Evolutionary conservation across 345 rosid species (phyloP).

Genomic region (sweet orange (Citrus sinensis)): DNA sequence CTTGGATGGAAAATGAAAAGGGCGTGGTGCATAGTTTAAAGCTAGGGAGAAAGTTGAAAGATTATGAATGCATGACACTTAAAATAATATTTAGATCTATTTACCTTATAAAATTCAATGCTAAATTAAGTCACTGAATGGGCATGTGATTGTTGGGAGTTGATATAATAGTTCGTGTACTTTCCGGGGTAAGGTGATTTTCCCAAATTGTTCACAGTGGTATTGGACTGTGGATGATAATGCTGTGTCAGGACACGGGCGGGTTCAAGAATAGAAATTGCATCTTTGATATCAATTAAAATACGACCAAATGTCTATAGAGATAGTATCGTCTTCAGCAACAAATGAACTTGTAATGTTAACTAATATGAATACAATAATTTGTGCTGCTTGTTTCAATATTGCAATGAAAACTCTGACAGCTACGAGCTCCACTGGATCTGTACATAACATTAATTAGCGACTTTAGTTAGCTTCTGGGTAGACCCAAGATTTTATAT

Average conservation of each 20-base stretch:
- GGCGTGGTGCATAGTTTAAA: no score
- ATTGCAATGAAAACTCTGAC: slow-evolving; percentile 93
- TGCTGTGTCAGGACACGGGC: not conserved
- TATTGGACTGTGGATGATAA: not conserved
- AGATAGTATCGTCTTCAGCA: slow-evolving; percentile 79
- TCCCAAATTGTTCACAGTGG: not conserved
- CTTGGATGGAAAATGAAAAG: no score
- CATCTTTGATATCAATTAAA: no score
- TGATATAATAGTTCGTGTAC: not conserved
- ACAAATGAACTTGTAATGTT: slow-evolving; percentile 94
- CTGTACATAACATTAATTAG: slow-evolving; percentile 14
- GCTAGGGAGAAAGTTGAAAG: no score
- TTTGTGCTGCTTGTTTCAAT: slow-evolving; percentile 86
- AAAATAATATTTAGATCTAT: no score
- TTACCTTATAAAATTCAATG: no score
- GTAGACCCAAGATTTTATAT: no score
- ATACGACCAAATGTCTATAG: no score
- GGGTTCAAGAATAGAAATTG: no score
- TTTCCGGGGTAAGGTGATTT: not conserved
- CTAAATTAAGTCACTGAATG: no score
- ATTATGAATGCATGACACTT: no score
- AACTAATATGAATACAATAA: slow-evolving; percentile 78
- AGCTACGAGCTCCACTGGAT: slow-evolving; percentile 84
- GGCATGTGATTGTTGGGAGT: not conserved
- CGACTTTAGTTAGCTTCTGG: no score